phyloP scores from a whole-genome alignment of 805 yeast genomes.

The Kuraishia ogatae region DNA sequence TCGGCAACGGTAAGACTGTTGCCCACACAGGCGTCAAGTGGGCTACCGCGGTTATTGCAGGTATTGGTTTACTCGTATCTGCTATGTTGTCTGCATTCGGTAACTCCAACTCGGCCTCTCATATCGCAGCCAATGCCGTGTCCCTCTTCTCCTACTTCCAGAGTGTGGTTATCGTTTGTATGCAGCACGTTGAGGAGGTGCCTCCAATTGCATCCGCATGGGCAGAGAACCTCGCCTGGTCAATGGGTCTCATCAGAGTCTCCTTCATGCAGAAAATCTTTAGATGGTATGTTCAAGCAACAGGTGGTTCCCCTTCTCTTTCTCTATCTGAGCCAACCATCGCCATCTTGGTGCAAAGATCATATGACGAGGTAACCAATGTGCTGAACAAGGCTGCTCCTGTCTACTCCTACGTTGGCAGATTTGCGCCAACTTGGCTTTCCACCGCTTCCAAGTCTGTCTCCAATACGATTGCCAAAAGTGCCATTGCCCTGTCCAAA shows the following conservation, averaged over 20 bases:
- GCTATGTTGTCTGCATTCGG: constrained; percentile 80
- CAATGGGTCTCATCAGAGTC: constrained; percentile 81
- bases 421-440: constrained; percentile 7
- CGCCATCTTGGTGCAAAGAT: constrained; percentile 71
- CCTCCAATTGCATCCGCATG: constrained; percentile 93
- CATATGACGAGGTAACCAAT: constrained; percentile 20
- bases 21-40: constrained; percentile 77
- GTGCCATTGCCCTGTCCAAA: not conserved
- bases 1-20: constrained; percentile 74
- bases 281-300: constrained; percentile 78
- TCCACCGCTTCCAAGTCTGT: not conserved
- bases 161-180: constrained; percentile 71
- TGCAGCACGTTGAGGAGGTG: constrained; percentile 77
- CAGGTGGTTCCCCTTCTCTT: constrained; percentile 80
- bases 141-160: constrained; percentile 84
- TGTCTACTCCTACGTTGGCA: constrained; percentile 10
- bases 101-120: constrained; percentile 82
- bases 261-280: constrained; percentile 78
- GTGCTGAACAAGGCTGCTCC: constrained; percentile 10
- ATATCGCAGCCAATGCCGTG: constrained; percentile 78
- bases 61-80: constrained; percentile 77
- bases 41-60: constrained; percentile 90
- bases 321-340: constrained; percentile 52
- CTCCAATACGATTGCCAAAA: not conserved
- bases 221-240: constrained; percentile 91